Evolutionary conservation across 2,329 filamentous ascomycete genomes (phyloP).

Genomic region (Colletotrichum sp.): DNA sequence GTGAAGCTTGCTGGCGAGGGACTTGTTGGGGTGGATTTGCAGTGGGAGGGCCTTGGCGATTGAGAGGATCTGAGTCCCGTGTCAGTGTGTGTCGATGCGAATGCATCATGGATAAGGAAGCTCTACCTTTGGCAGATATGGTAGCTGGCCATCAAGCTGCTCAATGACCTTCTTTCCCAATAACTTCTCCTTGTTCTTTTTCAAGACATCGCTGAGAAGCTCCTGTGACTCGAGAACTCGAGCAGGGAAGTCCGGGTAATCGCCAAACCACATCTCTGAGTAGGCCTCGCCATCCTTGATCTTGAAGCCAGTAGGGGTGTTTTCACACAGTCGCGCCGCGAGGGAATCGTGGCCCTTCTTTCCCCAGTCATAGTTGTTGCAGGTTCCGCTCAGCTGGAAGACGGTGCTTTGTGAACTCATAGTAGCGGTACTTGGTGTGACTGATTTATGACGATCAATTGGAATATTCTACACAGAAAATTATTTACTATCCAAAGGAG

Average conservation of each 20-base stretch:
- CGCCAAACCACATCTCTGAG: slow-evolving; percentile 76
- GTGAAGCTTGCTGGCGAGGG: slow-evolving; percentile 68
- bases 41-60: slow-evolving; percentile 77
- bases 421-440: fast-evolving
- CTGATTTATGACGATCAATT: fast-evolving
- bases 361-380: slow-evolving; percentile 73
- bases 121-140: slow-evolving; percentile 72
- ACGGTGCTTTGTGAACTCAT: slow-evolving; percentile 31
- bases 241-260: slow-evolving; percentile 74
- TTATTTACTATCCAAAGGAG: fast-evolving
- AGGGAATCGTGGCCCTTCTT: slow-evolving; percentile 70
- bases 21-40: slow-evolving; percentile 76
- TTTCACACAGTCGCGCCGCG: slow-evolving; percentile 67
- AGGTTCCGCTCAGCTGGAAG: slow-evolving; percentile 51
- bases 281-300: slow-evolving; percentile 70
- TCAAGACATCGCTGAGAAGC: slow-evolving; percentile 67
- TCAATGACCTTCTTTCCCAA: slow-evolving; percentile 67
- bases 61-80: slow-evolving; percentile 61
- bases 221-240: slow-evolving; percentile 67
- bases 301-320: slow-evolving; percentile 67
- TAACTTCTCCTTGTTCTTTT: slow-evolving; percentile 64
- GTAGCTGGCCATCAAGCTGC: slow-evolving; percentile 66
- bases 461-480: background rate
- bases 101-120: background rate
- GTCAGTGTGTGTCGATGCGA: background rate